These are phyloP conservation scores for Cichorium intybus DNA, from an alignment of 140 eudicot genomes.

Conservation along the genomic window DNA sequence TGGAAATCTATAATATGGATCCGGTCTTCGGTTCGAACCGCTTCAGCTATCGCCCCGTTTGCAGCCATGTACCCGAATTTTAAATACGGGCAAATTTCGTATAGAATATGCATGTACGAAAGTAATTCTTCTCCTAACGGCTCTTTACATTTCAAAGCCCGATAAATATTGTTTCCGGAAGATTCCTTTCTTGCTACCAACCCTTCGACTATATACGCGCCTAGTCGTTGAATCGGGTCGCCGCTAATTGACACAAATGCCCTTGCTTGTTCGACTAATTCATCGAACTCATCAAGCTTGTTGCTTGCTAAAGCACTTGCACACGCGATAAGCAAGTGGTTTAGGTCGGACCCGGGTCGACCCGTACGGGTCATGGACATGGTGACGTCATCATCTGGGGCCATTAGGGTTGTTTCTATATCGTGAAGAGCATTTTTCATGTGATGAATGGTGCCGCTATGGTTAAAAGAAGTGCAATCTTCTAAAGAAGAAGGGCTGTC, in stretches of 20 bases:
- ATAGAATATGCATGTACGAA: constrained; percentile 82
- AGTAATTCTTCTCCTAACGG: constrained; percentile 79
- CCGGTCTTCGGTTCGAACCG: constrained; percentile 71
- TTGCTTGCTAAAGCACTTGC: constrained; percentile 70
- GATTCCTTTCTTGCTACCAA: constrained; percentile 74
- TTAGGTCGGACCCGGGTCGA: constrained; percentile 46
- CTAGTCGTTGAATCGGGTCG: constrained; percentile 86
- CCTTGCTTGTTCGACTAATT: constrained; percentile 46
- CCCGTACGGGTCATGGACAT: constrained; percentile 34
- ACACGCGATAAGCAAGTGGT: constrained; percentile 66
- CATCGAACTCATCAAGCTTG: constrained; percentile 48
- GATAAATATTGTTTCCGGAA: constrained; percentile 73
- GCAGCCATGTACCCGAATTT: constrained; percentile 98
- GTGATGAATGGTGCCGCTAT: constrained; percentile 29
- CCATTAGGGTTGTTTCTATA: constrained; percentile 77
- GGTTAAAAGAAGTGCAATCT: constrained; percentile 44
- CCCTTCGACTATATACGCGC: constrained; percentile 91
- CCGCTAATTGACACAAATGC: constrained; percentile 65
- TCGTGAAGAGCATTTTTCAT: constrained; percentile 60
- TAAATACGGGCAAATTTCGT: constrained; percentile 81
- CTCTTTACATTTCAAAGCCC: constrained; percentile 56
- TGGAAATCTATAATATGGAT: constrained; percentile 89
- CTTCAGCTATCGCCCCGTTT: constrained; percentile 93
- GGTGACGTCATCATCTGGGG: constrained; percentile 56
- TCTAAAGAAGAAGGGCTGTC: constrained; percentile 65